Percentiles rank a stretch among this genome's conserved stretches.
Conservation (phyloP, 495 filamentous ascomycete species). For the Trichoderma asperelloides region DNA sequence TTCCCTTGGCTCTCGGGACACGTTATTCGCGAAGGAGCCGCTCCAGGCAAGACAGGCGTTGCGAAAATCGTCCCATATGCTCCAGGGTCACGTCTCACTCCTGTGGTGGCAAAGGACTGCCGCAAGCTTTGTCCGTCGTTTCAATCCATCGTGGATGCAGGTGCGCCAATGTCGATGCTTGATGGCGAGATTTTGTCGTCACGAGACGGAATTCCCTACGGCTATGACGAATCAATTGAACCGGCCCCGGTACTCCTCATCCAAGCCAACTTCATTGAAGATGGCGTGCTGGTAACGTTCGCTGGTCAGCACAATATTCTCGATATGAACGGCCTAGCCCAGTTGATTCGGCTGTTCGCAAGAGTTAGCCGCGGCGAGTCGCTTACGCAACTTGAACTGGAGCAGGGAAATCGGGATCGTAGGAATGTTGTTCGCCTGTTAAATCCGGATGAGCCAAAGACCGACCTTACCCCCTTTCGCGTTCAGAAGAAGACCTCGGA, state of each 20-base stretch:
- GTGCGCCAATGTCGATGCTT: conserved; percentile 40
- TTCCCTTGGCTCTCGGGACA: conserved; percentile 11
- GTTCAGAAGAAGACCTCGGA: conserved; percentile 1
- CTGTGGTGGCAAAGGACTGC: conserved; percentile 9
- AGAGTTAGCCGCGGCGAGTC: conserved; percentile 40
- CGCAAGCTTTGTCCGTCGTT: conserved; percentile 7
- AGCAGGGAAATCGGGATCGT: conserved; percentile 36
- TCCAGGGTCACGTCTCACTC: not conserved
- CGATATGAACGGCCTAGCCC: conserved; percentile 46
- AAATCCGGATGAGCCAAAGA: conserved; percentile 22
- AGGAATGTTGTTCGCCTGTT: conserved; percentile 33
- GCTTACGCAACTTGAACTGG: conserved; percentile 38
- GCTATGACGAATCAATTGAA: conserved; percentile 11
- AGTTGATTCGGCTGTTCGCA: conserved; percentile 41
- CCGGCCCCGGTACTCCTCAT: conserved; percentile 38
- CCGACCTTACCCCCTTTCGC: conserved; percentile 25
- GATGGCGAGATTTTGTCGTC: conserved; percentile 41
- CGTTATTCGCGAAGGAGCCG: conserved; percentile 9
- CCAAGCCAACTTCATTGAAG: conserved; percentile 44
- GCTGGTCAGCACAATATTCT: conserved; percentile 40
- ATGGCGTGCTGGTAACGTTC: conserved; percentile 41
- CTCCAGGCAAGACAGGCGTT: not conserved
- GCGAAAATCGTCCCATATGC: conserved; percentile 10
- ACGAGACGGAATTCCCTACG: conserved; percentile 32
- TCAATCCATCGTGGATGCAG: not conserved